phyloP scores from a whole-genome alignment of 2,329 filamentous ascomycete species.

The Pseudomassariella vexata region DNA sequence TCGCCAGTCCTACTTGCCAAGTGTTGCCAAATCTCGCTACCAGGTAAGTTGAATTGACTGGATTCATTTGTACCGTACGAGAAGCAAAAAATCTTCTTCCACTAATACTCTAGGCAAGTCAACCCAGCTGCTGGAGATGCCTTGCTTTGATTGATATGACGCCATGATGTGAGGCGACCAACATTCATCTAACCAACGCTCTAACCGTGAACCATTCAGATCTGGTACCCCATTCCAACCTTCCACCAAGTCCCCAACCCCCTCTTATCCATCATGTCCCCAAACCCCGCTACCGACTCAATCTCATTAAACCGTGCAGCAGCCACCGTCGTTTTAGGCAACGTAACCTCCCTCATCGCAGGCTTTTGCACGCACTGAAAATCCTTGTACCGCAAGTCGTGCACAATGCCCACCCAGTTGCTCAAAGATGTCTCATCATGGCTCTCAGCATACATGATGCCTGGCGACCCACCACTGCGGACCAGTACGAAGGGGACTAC shows the following conservation, averaged over 20 bases:
- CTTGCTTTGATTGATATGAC: too few relatives aligned
- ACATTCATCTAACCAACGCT: too few relatives aligned
- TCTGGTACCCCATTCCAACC: conserved; percentile 55
- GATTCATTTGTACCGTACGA: too few relatives aligned
- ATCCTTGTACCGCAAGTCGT: conserved; percentile 65
- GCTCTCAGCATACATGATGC: conserved; percentile 74
- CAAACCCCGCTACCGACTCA: conserved; percentile 60
- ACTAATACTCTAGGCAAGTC: too few relatives aligned
- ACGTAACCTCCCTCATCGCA: conserved; percentile 16
- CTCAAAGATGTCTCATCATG: conserved; percentile 44
- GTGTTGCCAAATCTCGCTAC: too few relatives aligned
- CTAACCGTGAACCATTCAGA: neutral
- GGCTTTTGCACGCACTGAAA: conserved; percentile 58
- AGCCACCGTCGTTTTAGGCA: conserved; percentile 3
- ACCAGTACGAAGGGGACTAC: conserved; percentile 59
- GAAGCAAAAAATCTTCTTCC: too few relatives aligned
- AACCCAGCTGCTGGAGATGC: too few relatives aligned
- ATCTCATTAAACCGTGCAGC: conserved; percentile 45
- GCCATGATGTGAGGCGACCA: too few relatives aligned
- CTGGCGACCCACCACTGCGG: conserved; percentile 62
- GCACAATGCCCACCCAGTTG: conserved; percentile 60
- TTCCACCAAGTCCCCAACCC: conserved; percentile 63
- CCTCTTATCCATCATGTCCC: conserved; percentile 50
- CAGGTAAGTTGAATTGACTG: too few relatives aligned
- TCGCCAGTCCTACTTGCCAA: too few relatives aligned